phyloP scores from a whole-genome alignment of 2,329 filamentous ascomycete genomes.

The Plectosphaerella sp. region DNA sequence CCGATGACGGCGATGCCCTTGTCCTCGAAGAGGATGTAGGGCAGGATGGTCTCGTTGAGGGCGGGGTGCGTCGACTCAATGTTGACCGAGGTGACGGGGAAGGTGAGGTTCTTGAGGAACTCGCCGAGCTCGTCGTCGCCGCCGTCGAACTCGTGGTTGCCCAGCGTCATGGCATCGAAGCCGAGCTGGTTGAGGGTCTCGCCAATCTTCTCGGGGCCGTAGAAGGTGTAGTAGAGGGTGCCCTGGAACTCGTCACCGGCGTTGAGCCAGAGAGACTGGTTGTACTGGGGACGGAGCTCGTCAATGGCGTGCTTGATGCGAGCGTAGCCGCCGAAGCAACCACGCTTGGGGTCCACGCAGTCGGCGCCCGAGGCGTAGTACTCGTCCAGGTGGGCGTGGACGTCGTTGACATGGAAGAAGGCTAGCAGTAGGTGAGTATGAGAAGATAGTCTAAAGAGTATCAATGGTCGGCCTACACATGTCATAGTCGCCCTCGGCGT shows the following conservation, averaged over 20 bases:
- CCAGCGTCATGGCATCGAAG: conserved; percentile 65
- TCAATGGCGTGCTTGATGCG: conserved; percentile 59
- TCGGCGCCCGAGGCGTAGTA: conserved; percentile 58
- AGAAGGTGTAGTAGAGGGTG: conserved; percentile 63
- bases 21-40: conserved; percentile 60
- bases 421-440: conserved; percentile 22
- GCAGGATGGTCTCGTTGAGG: conserved; percentile 60
- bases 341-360: conserved; percentile 49
- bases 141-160: conserved; percentile 64
- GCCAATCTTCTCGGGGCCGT: conserved; percentile 64
- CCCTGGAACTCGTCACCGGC: conserved; percentile 68
- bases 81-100: conserved; percentile 61
- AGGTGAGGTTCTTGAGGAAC: conserved; percentile 60
- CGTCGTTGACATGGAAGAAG: conserved; percentile 67
- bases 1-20: conserved; percentile 60
- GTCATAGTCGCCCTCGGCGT: conserved; percentile 46
- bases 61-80: conserved; percentile 55
- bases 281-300: conserved; percentile 48
- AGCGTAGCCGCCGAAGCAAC: conserved; percentile 62
- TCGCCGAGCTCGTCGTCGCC: conserved; percentile 59
- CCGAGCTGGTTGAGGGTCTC: conserved; percentile 60
- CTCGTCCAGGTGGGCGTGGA: conserved; percentile 63
- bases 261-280: conserved; percentile 60
- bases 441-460: not conserved
- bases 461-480: conserved; percentile 31